A percentile compares a stretch with the other conserved stretches of the same genome.
These are phyloP conservation scores for Zymoseptoria tritici DNA, from an alignment of 2,329 filamentous ascomycete genomes.

Conservation along the genomic window DNA sequence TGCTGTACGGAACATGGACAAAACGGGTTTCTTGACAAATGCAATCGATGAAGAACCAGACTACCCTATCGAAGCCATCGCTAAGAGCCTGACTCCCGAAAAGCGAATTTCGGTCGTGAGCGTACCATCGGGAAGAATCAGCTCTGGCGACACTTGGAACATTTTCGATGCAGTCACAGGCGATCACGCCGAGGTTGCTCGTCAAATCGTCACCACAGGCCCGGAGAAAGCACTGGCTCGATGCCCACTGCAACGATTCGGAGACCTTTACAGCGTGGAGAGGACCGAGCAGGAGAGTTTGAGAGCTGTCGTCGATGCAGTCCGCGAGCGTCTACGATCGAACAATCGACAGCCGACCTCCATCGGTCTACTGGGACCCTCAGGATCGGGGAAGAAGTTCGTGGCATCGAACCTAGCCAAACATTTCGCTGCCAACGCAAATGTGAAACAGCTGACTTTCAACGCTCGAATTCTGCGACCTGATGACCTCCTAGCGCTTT, in stretches of 20 bases:
- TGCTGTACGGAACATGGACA: slow-evolving; percentile 21
- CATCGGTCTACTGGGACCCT: slow-evolving; percentile 25
- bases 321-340: slow-evolving; percentile 23
- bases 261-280: slow-evolving; percentile 24
- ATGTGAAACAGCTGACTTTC: slow-evolving; percentile 21
- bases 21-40: slow-evolving; percentile 22
- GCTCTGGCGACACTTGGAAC: slow-evolving; percentile 29
- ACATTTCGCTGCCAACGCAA: slow-evolving; percentile 18
- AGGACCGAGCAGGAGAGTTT: slow-evolving; percentile 27
- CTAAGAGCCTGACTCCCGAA: slow-evolving; percentile 19
- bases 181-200: slow-evolving; percentile 27
- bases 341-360: slow-evolving; percentile 22
- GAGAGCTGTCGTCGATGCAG: slow-evolving; percentile 24
- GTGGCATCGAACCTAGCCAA: slow-evolving; percentile 25
- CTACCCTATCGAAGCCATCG: slow-evolving; percentile 23
- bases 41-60: slow-evolving; percentile 19
- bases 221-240: slow-evolving; percentile 25
- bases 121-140: slow-evolving; percentile 27
- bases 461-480: slow-evolving; percentile 24
- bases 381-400: slow-evolving; percentile 30
- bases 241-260: slow-evolving; percentile 24
- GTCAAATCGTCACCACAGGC: slow-evolving; percentile 26
- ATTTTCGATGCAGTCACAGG: slow-evolving; percentile 28
- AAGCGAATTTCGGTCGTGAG: slow-evolving; percentile 22
- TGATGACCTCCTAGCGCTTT: slow-evolving; percentile 23